Percentiles rank a stretch among this genome's conserved stretches.
Conservation (phyloP, 176 grass and related monocot species). For the Carex myosuroides region DNA sequence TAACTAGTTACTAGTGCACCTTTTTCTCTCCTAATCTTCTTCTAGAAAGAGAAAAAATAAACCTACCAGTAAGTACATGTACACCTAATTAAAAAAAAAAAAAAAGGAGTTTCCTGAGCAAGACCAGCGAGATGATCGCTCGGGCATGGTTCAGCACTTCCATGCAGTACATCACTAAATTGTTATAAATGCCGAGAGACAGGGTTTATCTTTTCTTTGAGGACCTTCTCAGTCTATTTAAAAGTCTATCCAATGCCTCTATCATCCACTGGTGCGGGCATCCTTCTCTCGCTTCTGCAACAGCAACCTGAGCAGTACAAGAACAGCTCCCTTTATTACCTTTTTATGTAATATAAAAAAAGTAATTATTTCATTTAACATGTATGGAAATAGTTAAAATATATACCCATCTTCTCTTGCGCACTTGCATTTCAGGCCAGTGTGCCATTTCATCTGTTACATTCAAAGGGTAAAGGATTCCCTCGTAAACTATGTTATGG, state of each 20-base stretch:
- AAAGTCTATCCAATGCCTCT: conserved; percentile 39
- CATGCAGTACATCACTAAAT: neutral
- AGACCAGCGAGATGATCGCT: neutral
- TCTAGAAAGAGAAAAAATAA: neutral
- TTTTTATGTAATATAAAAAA: neutral
- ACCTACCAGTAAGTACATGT: conserved; percentile 7
- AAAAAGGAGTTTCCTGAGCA: neutral
- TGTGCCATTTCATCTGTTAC: conserved; percentile 33
- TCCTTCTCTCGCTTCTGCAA: conserved; percentile 33
- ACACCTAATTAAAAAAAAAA: neutral
- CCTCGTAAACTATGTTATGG: conserved; percentile 27
- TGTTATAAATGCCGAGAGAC: neutral
- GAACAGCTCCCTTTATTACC: neutral
- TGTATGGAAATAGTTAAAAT: neutral
- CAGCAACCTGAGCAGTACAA: conserved; percentile 24
- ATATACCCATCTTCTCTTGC: conserved; percentile 38
- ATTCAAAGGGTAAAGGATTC: conserved; percentile 42
- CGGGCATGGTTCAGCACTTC: neutral
- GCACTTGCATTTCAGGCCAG: conserved; percentile 48
- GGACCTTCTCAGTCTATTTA: conserved; percentile 20
- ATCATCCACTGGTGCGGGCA: conserved; percentile 42
- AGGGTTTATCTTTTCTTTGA: neutral
- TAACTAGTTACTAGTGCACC: neutral
- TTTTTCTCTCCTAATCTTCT: neutral
- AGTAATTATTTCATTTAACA: neutral